These are phyloP conservation scores for Shiraia bambusicola DNA, from an alignment of 2,329 filamentous ascomycete species.

Conservation along the genomic window DNA sequence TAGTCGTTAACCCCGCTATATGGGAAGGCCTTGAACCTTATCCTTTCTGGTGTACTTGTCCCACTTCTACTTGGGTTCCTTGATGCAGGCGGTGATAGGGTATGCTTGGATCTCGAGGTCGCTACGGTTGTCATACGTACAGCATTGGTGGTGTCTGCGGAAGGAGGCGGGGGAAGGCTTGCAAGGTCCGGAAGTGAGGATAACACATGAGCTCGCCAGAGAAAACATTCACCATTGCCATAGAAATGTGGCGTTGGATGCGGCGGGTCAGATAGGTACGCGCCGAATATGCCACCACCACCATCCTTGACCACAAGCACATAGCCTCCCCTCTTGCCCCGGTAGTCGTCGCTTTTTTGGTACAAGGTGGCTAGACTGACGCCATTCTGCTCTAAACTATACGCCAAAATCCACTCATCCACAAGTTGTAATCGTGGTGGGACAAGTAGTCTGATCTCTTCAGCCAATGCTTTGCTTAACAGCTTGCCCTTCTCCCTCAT, in stretches of 20 bases:
- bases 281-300: constrained; percentile 81
- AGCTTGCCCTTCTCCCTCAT: constrained; percentile 65
- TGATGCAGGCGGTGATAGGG: constrained; percentile 32
- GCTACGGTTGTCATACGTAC: constrained; percentile 62
- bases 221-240: constrained; percentile 93
- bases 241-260: constrained; percentile 83
- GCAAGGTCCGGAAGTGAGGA: constrained; percentile 53
- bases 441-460: constrained; percentile 88
- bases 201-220: constrained; percentile 75
- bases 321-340: constrained; percentile 75
- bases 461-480: constrained; percentile 72
- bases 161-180: constrained; percentile 69
- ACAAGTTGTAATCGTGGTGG: constrained; percentile 83
- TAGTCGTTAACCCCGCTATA: constrained; percentile 97
- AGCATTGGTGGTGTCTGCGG: constrained; percentile 63
- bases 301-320: constrained; percentile 84
- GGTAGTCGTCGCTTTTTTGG: constrained; percentile 69
- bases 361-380: constrained; percentile 86
- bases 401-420: constrained; percentile 82
- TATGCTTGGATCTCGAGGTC: constrained; percentile 20
- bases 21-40: constrained; percentile 95
- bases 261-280: constrained; percentile 88
- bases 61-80: constrained; percentile 45
- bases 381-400: constrained; percentile 89
- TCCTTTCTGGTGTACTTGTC: constrained; percentile 66